These are phyloP conservation scores for Trichaptum fuscoviolaceum DNA, from an alignment of 768 basidiomycete species.

Conservation along the genomic window DNA sequence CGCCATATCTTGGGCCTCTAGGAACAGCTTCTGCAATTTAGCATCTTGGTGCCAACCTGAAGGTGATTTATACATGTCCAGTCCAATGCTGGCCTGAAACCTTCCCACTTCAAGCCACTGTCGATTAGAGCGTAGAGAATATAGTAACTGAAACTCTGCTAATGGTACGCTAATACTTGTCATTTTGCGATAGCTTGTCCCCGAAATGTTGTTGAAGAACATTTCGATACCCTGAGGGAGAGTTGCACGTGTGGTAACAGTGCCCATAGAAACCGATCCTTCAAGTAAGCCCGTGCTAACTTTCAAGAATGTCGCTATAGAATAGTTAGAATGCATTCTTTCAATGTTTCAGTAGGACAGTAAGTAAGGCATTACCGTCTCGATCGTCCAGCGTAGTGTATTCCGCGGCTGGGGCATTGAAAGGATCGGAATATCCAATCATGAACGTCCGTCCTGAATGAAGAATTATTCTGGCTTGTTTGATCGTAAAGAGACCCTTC, in stretches of 20 bases:
- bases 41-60: constrained; percentile 47
- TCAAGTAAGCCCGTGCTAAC: constrained; percentile 52
- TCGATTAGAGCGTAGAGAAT: constrained; percentile 27
- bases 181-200: constrained; percentile 58
- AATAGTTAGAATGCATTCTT: not conserved
- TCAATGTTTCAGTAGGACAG: constrained; percentile 10
- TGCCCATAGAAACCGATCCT: constrained; percentile 46
- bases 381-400: constrained; percentile 61
- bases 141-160: constrained; percentile 44
- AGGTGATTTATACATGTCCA: constrained; percentile 71
- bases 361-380: constrained; percentile 49
- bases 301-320: constrained; percentile 79
- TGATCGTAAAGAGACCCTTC: constrained; percentile 50
- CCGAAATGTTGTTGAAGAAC: constrained; percentile 73
- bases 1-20: constrained; percentile 59
- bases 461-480: constrained; percentile 44
- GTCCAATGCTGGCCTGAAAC: constrained; percentile 43
- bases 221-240: constrained; percentile 57
- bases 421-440: constrained; percentile 64
- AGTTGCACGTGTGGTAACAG: constrained; percentile 48
- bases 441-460: constrained; percentile 55
- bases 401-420: constrained; percentile 76
- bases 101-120: constrained; percentile 67
- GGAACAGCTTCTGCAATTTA: constrained; percentile 55
- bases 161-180: constrained; percentile 54